Evolutionary conservation across 192 early-diverging fungal species (phyloP), one percentile per base, ranked within the genome.

Genomic region (Linderina pennispora): DNA sequence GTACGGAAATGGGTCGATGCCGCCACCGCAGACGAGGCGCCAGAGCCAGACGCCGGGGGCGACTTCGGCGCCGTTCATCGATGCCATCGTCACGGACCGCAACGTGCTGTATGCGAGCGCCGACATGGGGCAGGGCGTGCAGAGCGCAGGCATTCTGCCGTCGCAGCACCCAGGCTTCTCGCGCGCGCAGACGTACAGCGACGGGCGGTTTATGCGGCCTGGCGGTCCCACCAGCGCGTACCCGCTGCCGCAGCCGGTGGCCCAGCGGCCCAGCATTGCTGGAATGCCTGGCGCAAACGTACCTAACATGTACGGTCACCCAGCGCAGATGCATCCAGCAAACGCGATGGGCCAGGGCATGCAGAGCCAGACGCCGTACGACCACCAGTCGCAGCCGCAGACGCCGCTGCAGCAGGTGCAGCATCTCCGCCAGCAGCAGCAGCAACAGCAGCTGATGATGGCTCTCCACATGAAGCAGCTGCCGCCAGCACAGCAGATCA

Each of bases 211-310:
- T 18, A 40, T 65, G 62, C 62, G 59, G 7, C 48, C 24, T 40
- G 21, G 37, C 10, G 64, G 56, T 2, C 50, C 65, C 9, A 49
- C 55, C 4, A 69, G 65, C 50, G 65, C 65, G 4, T 69, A 69
- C 18, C 58, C 65, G 11, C 25, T 69, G 45, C 65, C 65, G 9
- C 65, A 69, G 50, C 65, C 65, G 11, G 50, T 69, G 35, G 65
- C 65, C 20, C 65, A 62, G 50, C 49, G 54, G 42, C 65, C 65
- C 15, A 44, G 41, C 10, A 22, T 47, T 18, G 35, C 53, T 23
- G 65, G 65, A 0, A 40, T 62, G 40, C 39, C 53, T 2, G 55
- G 65, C 25, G 54, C 58, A 2, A 55, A 53, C 5, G 24, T n/a
- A n/a, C n/a, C n/a, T n/a, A n/a, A n/a, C n/a, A n/a, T n/a, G n/a